Percentiles rank a stretch among this genome's conserved stretches.
Conservation (phyloP, 108 stramenopile species). For the Fistulifera pelliculosa region DNA sequence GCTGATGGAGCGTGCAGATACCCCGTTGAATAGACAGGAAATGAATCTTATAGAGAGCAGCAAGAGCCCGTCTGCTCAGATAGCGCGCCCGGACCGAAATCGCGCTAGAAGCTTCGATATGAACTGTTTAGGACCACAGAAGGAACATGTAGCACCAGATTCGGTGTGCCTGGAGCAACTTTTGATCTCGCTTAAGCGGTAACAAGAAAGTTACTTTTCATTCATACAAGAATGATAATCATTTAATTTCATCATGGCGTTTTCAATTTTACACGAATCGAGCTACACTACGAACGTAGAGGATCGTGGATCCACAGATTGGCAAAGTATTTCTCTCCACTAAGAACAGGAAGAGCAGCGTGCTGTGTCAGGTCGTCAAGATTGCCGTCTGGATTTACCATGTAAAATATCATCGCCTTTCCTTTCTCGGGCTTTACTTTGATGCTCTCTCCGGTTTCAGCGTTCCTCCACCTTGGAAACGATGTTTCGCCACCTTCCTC, state of each 20-base stretch:
- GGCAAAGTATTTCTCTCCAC: slow-evolving; percentile 49
- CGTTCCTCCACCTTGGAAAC: slow-evolving; percentile 37
- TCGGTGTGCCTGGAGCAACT: background rate
- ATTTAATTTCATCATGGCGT: background rate
- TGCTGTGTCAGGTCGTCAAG: slow-evolving; percentile 65
- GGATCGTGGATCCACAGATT: slow-evolving; percentile 51
- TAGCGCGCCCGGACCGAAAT: too few species aligned
- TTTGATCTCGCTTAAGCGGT: too few species aligned
- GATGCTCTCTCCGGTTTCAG: slow-evolving; percentile 21
- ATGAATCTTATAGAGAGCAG: too few species aligned
- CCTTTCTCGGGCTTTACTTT: slow-evolving; percentile 31
- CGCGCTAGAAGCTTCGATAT: too few species aligned
- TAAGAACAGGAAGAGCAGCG: slow-evolving; percentile 45
- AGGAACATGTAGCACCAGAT: background rate
- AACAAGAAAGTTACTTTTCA: background rate
- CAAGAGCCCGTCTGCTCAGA: too few species aligned
- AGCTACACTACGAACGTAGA: background rate
- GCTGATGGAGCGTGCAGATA: slow-evolving; percentile 21
- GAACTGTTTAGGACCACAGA: background rate
- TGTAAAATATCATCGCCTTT: slow-evolving; percentile 56
- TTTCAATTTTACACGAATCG: background rate
- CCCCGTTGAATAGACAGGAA: slow-evolving; percentile 1
- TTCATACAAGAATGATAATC: background rate
- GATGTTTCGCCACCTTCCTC: slow-evolving; percentile 41
- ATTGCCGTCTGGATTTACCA: slow-evolving; percentile 60